Conservation (phyloP, 495 filamentous ascomycete species). For the Aspergillus cristatus region DNA sequence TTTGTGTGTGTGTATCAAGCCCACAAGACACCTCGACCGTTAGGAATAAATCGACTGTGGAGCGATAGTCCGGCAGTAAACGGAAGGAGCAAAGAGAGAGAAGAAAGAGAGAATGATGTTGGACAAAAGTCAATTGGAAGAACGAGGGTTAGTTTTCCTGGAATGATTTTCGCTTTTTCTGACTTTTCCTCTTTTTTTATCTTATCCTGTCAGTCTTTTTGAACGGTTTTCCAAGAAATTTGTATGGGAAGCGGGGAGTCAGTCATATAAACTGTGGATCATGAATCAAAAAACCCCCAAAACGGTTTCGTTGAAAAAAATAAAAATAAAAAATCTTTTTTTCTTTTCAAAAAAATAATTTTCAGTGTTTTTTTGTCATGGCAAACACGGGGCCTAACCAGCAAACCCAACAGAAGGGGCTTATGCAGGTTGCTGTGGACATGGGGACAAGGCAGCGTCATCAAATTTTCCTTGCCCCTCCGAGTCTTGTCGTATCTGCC, state of each 20-base stretch:
- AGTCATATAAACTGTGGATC: slow-evolving; percentile 37
- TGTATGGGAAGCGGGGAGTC: slow-evolving; percentile 34
- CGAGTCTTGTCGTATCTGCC: slow-evolving; percentile 28
- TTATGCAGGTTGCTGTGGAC: slow-evolving; percentile 33
- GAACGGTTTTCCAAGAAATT: slow-evolving; percentile 10
- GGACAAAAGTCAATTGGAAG: slow-evolving; percentile 13
- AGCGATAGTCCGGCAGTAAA: no score
- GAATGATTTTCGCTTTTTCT: background rate
- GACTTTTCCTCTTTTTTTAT: background rate
- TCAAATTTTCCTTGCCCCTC: slow-evolving; percentile 25
- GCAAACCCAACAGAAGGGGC: slow-evolving; percentile 28
- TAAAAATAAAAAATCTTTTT: no score
- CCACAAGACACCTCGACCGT: no score
- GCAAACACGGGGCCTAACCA: slow-evolving; percentile 35
- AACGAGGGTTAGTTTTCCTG: background rate
- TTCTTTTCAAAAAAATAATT: no score
- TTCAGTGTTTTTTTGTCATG: slow-evolving; percentile 18
- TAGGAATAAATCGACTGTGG: no score
- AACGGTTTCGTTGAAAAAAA: slow-evolving; percentile 7
- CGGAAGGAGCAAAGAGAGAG: no score
- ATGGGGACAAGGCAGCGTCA: slow-evolving; percentile 30
- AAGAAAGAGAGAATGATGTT: slow-evolving; percentile 8
- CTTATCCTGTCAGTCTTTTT: slow-evolving; percentile 13
- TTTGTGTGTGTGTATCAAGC: no score
- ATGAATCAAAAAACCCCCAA: slow-evolving; percentile 19